Conservation (phyloP, 2,329 filamentous ascomycete genomes). For the Scedosporium aurantiacum region DNA sequence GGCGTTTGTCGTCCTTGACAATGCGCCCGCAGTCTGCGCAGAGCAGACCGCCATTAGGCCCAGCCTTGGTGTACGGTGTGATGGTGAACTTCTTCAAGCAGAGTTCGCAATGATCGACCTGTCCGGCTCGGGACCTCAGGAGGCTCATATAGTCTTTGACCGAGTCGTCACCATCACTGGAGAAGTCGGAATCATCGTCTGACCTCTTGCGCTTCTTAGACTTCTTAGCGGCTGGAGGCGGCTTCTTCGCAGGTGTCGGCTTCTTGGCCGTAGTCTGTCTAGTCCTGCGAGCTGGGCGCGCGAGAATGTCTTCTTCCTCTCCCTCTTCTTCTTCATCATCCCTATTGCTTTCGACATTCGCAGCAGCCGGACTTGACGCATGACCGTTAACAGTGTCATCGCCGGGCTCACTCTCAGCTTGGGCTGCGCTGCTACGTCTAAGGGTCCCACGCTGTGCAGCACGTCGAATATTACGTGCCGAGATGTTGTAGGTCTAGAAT, state of each 20-base stretch:
- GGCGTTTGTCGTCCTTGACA: constrained; percentile 49
- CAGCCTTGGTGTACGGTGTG: constrained; percentile 75
- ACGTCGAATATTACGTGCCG: constrained; percentile 41
- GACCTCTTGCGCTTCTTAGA: constrained; percentile 39
- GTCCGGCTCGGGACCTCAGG: constrained; percentile 57
- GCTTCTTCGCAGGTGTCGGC: neutral
- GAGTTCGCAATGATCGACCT: constrained; percentile 77
- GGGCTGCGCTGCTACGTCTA: constrained; percentile 12
- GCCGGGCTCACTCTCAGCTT: constrained; percentile 3
- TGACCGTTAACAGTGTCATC: constrained; percentile 13
- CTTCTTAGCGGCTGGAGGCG: constrained; percentile 44
- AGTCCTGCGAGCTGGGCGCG: neutral
- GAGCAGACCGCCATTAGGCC: constrained; percentile 74
- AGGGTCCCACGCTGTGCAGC: constrained; percentile 29
- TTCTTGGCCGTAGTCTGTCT: constrained; percentile 14
- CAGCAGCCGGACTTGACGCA: constrained; percentile 16
- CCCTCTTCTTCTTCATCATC: constrained; percentile 37
- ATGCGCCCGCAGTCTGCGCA: constrained; percentile 74
- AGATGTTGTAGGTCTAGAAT: constrained; percentile 59
- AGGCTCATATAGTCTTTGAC: constrained; percentile 20
- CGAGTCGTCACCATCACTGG: constrained; percentile 27
- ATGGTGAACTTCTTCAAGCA: constrained; percentile 88
- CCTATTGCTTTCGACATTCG: constrained; percentile 13
- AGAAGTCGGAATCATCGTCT: constrained; percentile 18
- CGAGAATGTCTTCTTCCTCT: constrained; percentile 37